Percentiles rank a stretch among this genome's conserved stretches.
Evolutionary conservation across 768 basidiomycete species (phyloP).

Genomic region (Russula griseocarnosa): DNA sequence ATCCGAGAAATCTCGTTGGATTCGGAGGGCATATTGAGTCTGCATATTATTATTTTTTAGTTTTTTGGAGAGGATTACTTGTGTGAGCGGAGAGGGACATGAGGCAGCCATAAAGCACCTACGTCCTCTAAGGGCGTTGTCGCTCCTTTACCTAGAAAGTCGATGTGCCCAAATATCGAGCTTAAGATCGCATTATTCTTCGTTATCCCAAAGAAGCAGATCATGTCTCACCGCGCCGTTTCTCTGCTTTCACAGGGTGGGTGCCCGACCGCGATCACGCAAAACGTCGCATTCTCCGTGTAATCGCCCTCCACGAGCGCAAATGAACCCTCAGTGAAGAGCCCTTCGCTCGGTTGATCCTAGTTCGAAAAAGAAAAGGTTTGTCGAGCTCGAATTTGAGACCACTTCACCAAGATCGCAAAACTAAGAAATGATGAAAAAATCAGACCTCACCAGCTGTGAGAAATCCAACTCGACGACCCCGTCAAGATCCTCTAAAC

Average conservation of each 20-base stretch:
- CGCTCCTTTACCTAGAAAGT: conserved; percentile 93
- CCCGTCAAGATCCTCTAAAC: conserved; percentile 92
- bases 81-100: background rate
- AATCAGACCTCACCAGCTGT: conserved; percentile 56
- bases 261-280: conserved; percentile 93
- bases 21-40: conserved; percentile 58
- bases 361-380: conserved; percentile 29
- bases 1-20: conserved; percentile 67
- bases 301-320: conserved; percentile 96
- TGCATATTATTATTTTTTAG: background rate
- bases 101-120: conserved; percentile 29
- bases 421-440: background rate
- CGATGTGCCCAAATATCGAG: conserved; percentile 82
- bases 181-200: conserved; percentile 38
- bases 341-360: conserved; percentile 89
- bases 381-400: background rate
- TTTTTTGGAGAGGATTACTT: background rate
- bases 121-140: conserved; percentile 91
- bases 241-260: conserved; percentile 92
- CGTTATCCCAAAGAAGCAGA: background rate
- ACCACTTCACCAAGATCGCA: too few species aligned
- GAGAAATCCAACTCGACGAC: conserved; percentile 84
- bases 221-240: conserved; percentile 60
- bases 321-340: conserved; percentile 95
- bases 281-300: conserved; percentile 82